A percentile compares a stretch with the other conserved stretches of the same genome.
Evolutionary conservation across 2,329 filamentous ascomycete genomes (phyloP).

Genomic region (Verticillium isaacii): DNA sequence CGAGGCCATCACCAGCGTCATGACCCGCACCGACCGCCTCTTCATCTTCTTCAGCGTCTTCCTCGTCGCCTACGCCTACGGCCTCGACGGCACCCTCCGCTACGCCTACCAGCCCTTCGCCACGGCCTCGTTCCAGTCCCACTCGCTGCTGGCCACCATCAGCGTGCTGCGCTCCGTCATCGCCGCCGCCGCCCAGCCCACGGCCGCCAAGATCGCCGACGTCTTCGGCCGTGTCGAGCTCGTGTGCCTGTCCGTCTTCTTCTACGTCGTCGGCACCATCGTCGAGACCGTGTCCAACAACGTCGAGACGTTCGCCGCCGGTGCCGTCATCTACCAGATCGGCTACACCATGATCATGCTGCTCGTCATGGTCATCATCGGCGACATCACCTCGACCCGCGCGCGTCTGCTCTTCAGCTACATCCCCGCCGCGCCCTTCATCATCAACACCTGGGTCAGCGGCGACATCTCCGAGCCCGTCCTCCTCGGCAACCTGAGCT

Average conservation of each 20-base stretch:
- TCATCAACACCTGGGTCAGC: constrained; percentile 62
- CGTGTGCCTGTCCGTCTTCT: constrained; percentile 52
- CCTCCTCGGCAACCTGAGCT: constrained; percentile 37
- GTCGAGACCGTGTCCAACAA: constrained; percentile 47
- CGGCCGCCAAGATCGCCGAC: constrained; percentile 56
- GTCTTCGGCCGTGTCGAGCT: constrained; percentile 60
- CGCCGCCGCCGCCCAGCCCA: constrained; percentile 52
- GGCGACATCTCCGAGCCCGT: constrained; percentile 50
- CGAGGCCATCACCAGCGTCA: constrained; percentile 48
- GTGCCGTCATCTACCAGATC: constrained; percentile 56
- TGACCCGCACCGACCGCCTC: constrained; percentile 47
- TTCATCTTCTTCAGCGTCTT: constrained; percentile 58
- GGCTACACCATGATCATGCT: constrained; percentile 59
- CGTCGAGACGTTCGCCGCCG: constrained; percentile 49
- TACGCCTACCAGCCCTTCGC: constrained; percentile 52
- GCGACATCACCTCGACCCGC: constrained; percentile 58
- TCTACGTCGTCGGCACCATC: constrained; percentile 54
- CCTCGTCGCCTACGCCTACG: constrained; percentile 59
- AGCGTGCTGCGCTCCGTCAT: constrained; percentile 55
- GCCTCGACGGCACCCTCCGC: constrained; percentile 53
- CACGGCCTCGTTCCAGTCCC: constrained; percentile 41
- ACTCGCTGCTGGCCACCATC: constrained; percentile 54
- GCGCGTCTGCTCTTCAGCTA: constrained; percentile 62
- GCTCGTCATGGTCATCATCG: constrained; percentile 60
- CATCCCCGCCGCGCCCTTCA: constrained; percentile 53